A percentile compares a stretch with the other conserved stretches of the same genome.
Evolutionary conservation across 2,329 filamentous ascomycete species (phyloP).

Genomic region (Colletotrichum sp.): DNA sequence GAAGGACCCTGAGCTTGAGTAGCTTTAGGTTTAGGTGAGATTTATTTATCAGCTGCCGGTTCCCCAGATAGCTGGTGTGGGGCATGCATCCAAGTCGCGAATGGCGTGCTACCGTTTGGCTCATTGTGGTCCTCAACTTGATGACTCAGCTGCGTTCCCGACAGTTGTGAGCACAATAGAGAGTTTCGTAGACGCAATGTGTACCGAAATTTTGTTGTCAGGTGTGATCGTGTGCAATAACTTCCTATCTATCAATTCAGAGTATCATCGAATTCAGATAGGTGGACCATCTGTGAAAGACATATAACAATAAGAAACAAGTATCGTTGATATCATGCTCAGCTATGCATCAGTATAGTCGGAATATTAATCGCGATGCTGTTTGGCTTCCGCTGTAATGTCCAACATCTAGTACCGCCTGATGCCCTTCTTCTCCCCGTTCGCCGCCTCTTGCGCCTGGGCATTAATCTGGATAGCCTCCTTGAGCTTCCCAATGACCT

Average conservation of each 20-base stretch:
- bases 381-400: neutral
- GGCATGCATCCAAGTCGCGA: neutral
- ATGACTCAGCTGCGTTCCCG: neutral
- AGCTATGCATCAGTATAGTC: neutral
- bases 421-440: slow-evolving; percentile 35
- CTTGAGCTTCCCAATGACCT: slow-evolving; percentile 64
- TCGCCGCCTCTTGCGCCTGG: slow-evolving; percentile 54
- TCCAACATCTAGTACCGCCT: slow-evolving; percentile 13
- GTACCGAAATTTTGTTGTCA: neutral
- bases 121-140: neutral
- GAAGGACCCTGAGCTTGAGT: neutral
- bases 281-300: neutral
- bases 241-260: neutral
- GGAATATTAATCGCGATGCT: neutral
- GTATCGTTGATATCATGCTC: neutral
- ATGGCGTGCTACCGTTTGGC: neutral
- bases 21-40: neutral
- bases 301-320: neutral
- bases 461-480: slow-evolving; percentile 65
- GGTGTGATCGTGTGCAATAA: neutral
- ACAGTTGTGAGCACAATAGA: neutral
- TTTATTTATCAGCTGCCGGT: neutral
- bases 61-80: neutral
- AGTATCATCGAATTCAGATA: neutral
- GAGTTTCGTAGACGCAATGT: neutral